Evolutionary conservation across 2,329 filamentous ascomycete genomes (phyloP), one percentile per base, ranked within the genome.

Genomic region (Diaporthe sp.): DNA sequence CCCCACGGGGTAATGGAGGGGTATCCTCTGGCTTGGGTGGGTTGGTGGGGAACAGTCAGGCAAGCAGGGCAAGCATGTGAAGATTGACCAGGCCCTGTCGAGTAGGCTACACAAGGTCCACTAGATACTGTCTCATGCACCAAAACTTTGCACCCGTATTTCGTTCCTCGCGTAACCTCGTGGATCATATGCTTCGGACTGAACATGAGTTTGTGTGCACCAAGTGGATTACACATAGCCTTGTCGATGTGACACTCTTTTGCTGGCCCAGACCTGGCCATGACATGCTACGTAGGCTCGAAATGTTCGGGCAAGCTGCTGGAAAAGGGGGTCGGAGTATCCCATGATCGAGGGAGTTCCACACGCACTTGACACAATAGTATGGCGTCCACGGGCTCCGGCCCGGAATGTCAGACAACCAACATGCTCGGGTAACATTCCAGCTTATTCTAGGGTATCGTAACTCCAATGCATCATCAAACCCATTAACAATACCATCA

Each of bases 361-460:
- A 15, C 60, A 8, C 13, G 9, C 22, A 10, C n/a, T 55, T 39
- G 2, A n/a, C 5, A 51, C 19, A 55, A 42, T 17, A 68, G 9
- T 15, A 10, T 2, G 31, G 28, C 8, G 34, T 39, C 13, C 28
- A 42, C 31, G 25, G 62, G 19, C 19, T 25, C 12, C 37, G 2
- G n/a, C 22, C 25, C 46, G 9, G 46, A 61, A 22, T 53, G 15
- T 19, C n/a, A 19, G 4, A 28, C 25, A 42, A 34, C 28, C n/a
- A 39, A 51, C 37, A 53, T 34, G n/a, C 53, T 31, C 22, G 42
- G n/a, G 19, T 67, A 57, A 34, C 10, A 71, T 12, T 61, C 8
- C 39, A 22, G 15, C 42, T 44, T 31, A 75, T 39, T 15, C 25
- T 55, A 72, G 68, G 73, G 73, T 75, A 75, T 75, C 73, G 65